Evolutionary conservation across 1,139 yeast species (phyloP).

Genomic region (Hemisphaericaspora xylanilytica): DNA sequence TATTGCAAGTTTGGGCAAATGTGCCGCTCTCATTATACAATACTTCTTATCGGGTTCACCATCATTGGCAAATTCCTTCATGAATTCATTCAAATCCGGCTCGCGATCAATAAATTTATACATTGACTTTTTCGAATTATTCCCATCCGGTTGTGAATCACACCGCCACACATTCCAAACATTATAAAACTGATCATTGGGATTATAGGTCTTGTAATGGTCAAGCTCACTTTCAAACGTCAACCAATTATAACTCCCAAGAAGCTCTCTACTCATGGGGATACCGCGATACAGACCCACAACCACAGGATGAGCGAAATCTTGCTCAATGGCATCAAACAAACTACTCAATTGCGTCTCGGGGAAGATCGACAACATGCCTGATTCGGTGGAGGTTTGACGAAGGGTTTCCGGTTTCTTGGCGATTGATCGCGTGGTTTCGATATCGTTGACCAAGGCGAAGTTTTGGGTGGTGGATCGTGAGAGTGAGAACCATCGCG

Average conservation of each 20-base stretch:
- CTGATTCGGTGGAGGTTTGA: background rate
- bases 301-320: conserved; percentile 10
- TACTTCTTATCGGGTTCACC: conserved; percentile 2
- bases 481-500: background rate
- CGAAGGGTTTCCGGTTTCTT: background rate
- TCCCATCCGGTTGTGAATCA: conserved; percentile 2
- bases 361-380: background rate
- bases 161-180: conserved; percentile 13
- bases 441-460: background rate
- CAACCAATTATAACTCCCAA: conserved; percentile 6
- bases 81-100: conserved; percentile 8
- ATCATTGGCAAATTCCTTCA: conserved; percentile 5
- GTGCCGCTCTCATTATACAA: conserved; percentile 10
- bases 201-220: conserved; percentile 4
- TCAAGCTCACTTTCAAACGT: background rate
- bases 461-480: background rate
- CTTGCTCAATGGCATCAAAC: conserved; percentile 7
- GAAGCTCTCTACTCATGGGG: conserved; percentile 7
- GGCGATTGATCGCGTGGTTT: background rate
- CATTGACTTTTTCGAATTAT: conserved; percentile 4
- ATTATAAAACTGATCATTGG: conserved; percentile 9
- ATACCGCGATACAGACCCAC: conserved; percentile 12
- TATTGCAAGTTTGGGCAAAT: conserved; percentile 10
- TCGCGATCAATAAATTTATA: conserved; percentile 7
- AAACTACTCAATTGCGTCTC: background rate